Evolutionary conservation across 371 early-diverging fungal genomes (phyloP), one percentile per base, ranked within the genome.

Genomic region (Fennellomyces sp.): DNA sequence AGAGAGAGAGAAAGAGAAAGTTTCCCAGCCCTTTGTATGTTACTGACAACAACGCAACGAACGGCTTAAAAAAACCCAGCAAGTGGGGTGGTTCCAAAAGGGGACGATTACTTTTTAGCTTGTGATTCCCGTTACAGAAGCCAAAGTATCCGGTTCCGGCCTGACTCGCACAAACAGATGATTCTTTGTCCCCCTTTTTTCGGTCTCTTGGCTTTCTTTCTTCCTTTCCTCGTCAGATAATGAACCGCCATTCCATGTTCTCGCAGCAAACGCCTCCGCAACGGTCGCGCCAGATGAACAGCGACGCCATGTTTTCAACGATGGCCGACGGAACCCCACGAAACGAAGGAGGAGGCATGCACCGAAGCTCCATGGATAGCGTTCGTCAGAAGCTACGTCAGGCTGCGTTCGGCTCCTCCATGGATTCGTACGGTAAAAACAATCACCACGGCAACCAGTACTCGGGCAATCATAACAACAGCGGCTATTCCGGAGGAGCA

Each of bases 211-310:
- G 1, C 45, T 45, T 45, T 21, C 23, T 5, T n/a, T 21, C 45
- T 45, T 21, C n/a, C 23, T 45, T 45, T 45, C 15, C 15, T n/a
- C 17, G 5, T 39, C 39, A 5, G 23, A 11, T 21, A 17, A 45
- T 45, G 45, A 45, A 45, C 45, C 45, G 45, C n/a, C 10, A 45
- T 45, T 21, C 19, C 10, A 45, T 45, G 45, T 45, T 15, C 12
- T 45, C 45, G n/a, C 45, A 45, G 23, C 45, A 45, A 23, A 45
- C 45, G n/a, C 45, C 45, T 12, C 45, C 45, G 1, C 45, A 45
- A 45, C 45, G 45, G 23, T 17, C 45, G 5, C 45, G 45, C n/a
- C n/a, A n/a, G n/a, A n/a, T n/a, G n/a, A n/a, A 45, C 45, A 45
- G 45, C n/a, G 45, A 45, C 23, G 23, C 45, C 8, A 45, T 45